These are phyloP conservation scores for Elsinoe fawcettii DNA, from an alignment of 2,329 filamentous ascomycete species.

Conservation along the genomic window DNA sequence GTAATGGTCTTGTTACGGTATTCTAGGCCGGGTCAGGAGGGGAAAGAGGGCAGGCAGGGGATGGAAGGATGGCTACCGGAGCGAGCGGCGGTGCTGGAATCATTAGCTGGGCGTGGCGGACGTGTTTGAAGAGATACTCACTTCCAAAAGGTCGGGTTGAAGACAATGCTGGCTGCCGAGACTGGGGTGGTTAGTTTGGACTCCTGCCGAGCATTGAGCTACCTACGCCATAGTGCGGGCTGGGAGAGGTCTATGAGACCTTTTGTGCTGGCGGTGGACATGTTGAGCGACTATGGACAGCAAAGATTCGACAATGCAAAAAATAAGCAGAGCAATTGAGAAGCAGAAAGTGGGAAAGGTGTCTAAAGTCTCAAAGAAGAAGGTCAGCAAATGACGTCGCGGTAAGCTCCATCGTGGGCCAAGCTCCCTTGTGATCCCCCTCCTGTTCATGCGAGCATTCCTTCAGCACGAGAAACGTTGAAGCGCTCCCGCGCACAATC, in stretches of 20 bases:
- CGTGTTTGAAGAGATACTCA: constrained; percentile 44
- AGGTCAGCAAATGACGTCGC: constrained; percentile 14
- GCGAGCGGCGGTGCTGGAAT: constrained; percentile 66
- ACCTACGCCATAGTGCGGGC: constrained; percentile 42
- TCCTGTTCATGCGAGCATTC: not conserved
- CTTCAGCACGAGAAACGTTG: not conserved
- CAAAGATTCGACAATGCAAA: not conserved
- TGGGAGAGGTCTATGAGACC: constrained; percentile 37
- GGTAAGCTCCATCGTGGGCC: constrained; percentile 2
- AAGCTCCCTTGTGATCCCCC: constrained; percentile 3
- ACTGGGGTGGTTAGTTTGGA: constrained; percentile 46
- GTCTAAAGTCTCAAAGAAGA: not conserved
- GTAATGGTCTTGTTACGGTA: constrained; percentile 87
- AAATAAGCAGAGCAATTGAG: not conserved
- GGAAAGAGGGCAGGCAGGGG: not conserved
- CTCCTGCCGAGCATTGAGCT: not conserved
- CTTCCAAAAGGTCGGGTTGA: constrained; percentile 99
- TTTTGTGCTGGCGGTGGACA: constrained; percentile 18
- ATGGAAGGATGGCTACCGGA: constrained; percentile 49
- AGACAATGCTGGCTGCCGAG: constrained; percentile 71
- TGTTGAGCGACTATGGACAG: not conserved
- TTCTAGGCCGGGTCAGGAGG: constrained; percentile 47
- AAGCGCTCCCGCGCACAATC: not conserved
- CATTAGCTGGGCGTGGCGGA: not conserved
- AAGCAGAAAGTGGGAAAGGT: constrained; percentile 9